These are phyloP conservation scores for Handroanthus guayacan DNA, from an alignment of 257 asterid species.

Conservation along the genomic window DNA sequence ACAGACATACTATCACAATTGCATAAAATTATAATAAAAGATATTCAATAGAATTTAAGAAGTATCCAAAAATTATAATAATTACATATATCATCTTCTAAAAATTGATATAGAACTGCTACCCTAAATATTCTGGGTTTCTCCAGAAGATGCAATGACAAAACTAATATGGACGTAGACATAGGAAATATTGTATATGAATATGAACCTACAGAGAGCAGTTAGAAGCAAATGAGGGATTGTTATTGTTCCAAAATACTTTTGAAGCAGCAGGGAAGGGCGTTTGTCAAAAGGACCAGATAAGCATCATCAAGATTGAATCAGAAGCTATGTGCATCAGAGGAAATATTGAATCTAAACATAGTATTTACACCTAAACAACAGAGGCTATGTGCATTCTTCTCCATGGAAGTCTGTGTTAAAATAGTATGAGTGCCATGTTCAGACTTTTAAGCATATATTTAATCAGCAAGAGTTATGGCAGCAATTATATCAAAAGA, in stretches of 20 bases:
- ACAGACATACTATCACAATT: background rate
- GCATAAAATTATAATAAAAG: background rate
- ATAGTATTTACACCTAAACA: too few relatives aligned
- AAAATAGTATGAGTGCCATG: slow-evolving; percentile 34
- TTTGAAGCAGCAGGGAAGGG: background rate
- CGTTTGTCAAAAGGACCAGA: slow-evolving; percentile 11
- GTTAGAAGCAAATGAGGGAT: background rate
- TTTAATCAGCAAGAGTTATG: background rate
- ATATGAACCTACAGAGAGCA: background rate
- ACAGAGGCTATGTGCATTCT: too few relatives aligned
- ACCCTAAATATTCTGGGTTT: background rate
- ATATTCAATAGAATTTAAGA: background rate
- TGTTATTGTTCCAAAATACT: background rate
- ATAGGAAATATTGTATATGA: background rate
- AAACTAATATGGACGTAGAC: slow-evolving; percentile 8
- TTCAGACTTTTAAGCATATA: slow-evolving; percentile 35
- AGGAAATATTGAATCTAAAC: too few relatives aligned
- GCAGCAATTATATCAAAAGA: background rate
- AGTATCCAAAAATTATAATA: background rate
- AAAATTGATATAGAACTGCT: slow-evolving; percentile 15
- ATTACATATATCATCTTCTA: slow-evolving; percentile 4
- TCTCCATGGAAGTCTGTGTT: slow-evolving; percentile 23
- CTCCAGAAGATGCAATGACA: background rate
- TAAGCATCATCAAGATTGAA: slow-evolving; percentile 19
- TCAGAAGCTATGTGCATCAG: too few relatives aligned